These are phyloP conservation scores for Pseudocercospora eumusae DNA, from an alignment of 2,329 filamentous ascomycete species.

Conservation along the genomic window DNA sequence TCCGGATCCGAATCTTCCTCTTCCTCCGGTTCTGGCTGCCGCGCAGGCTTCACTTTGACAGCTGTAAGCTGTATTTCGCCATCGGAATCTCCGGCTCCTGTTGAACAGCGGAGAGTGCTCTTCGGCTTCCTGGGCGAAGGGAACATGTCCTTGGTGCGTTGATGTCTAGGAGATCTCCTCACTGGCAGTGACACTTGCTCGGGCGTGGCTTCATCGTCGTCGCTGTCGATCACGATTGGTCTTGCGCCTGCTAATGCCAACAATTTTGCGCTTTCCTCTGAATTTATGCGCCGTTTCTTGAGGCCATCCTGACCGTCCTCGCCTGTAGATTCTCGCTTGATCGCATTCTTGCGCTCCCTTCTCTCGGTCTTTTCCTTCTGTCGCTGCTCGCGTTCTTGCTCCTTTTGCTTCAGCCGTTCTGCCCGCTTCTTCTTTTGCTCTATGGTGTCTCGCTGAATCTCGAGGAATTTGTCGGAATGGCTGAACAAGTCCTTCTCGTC, in stretches of 20 bases:
- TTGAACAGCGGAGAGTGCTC: constrained; percentile 7
- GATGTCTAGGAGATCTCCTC: constrained; percentile 20
- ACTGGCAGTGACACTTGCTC: constrained; percentile 16
- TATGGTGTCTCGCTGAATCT: constrained; percentile 33
- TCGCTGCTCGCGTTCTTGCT: constrained; percentile 32
- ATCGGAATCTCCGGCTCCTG: constrained; percentile 23
- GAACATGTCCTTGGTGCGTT: constrained; percentile 22
- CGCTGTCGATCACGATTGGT: constrained; percentile 17
- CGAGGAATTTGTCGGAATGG: constrained; percentile 43
- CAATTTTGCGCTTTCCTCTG: constrained; percentile 31
- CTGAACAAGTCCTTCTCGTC: constrained; percentile 45
- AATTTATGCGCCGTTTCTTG: constrained; percentile 37
- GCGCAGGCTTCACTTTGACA: neutral
- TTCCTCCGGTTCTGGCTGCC: constrained; percentile 27
- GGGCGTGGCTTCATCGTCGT: constrained; percentile 16
- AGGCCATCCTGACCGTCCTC: constrained; percentile 18
- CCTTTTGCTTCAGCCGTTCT: constrained; percentile 37
- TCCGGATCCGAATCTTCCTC: constrained; percentile 46
- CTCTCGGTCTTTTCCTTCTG: constrained; percentile 39
- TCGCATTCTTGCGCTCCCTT: constrained; percentile 33
- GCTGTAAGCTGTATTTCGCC: constrained; percentile 25
- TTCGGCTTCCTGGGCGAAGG: constrained; percentile 11
- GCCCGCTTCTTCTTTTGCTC: constrained; percentile 39
- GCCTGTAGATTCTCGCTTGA: constrained; percentile 34
- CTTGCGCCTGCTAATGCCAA: constrained; percentile 26